These are phyloP conservation scores for Trichoderma sp. DNA, from an alignment of 2,329 filamentous ascomycete species.

Conservation along the genomic window DNA sequence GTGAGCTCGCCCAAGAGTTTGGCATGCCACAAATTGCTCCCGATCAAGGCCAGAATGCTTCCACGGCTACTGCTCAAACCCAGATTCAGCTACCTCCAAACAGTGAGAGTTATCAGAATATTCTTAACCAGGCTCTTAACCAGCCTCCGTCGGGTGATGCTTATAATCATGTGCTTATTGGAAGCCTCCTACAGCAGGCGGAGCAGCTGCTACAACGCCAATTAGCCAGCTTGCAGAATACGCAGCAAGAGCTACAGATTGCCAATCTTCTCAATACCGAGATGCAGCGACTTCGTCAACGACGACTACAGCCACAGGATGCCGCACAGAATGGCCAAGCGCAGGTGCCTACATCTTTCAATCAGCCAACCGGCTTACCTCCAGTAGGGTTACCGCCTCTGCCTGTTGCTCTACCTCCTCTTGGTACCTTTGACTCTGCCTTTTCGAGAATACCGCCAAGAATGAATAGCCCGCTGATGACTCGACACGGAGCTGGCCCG, in stretches of 20 bases:
- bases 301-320: conserved; percentile 43
- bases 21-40: conserved; percentile 43
- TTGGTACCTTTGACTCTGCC: conserved; percentile 8
- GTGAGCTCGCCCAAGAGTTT: conserved; percentile 67
- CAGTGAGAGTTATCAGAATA: neutral
- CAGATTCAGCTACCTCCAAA: neutral
- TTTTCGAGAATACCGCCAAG: conserved; percentile 37
- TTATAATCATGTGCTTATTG: conserved; percentile 46
- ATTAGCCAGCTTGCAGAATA: conserved; percentile 60
- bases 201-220: conserved; percentile 71
- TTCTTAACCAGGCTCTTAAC: conserved; percentile 24
- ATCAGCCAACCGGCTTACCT: conserved; percentile 6
- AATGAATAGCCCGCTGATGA: conserved; percentile 44
- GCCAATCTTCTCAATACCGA: conserved; percentile 69
- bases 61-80: conserved; percentile 24
- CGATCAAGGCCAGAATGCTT: conserved; percentile 27
- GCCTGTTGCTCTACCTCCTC: neutral
- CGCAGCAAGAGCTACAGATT: conserved; percentile 67
- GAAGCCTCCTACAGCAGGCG: conserved; percentile 63
- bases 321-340: conserved; percentile 27
- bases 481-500: conserved; percentile 49
- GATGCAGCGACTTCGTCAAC: conserved; percentile 62
- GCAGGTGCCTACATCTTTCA: conserved; percentile 18
- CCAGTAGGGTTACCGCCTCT: conserved; percentile 19
- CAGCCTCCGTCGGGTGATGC: conserved; percentile 31